These are phyloP conservation scores for Ceratocystis ficicola DNA, from an alignment of 2,329 filamentous ascomycete species.

Conservation along the genomic window DNA sequence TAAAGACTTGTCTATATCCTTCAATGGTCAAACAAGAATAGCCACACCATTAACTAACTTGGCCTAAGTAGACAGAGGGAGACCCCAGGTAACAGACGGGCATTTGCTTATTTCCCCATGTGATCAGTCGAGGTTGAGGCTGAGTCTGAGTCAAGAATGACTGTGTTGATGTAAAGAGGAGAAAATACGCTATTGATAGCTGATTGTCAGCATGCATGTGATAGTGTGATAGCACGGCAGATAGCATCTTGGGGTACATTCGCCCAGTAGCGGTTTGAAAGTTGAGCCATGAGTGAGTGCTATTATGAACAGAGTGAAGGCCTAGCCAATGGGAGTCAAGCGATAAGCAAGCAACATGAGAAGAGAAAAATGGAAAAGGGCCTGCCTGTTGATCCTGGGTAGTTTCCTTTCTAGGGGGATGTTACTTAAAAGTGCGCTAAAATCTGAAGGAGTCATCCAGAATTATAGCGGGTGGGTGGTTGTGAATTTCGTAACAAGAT, in stretches of 20 bases:
- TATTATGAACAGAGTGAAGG: slow-evolving; percentile 11
- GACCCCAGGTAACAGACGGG: background rate
- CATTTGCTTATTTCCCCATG: background rate
- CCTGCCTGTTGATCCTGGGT: background rate
- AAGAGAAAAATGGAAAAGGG: background rate
- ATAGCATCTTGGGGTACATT: background rate
- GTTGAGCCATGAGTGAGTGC: slow-evolving; percentile 3
- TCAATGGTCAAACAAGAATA: no score
- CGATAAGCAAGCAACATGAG: slow-evolving; percentile 15
- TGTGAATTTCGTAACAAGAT: background rate
- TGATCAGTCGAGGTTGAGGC: background rate
- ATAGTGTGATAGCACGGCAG: background rate
- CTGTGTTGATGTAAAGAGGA: no score
- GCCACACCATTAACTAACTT: no score
- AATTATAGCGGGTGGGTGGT: background rate
- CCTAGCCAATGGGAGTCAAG: slow-evolving; percentile 7
- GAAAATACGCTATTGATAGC: no score
- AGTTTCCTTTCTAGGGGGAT: background rate
- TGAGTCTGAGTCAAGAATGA: background rate
- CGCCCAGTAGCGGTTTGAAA: background rate
- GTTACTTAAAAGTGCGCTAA: background rate
- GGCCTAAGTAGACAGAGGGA: no score
- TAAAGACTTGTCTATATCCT: no score
- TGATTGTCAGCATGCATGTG: background rate
- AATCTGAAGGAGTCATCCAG: background rate